phyloP scores from a whole-genome alignment of 129 eudicot genomes.

The Chrysanthemum makinoi region DNA sequence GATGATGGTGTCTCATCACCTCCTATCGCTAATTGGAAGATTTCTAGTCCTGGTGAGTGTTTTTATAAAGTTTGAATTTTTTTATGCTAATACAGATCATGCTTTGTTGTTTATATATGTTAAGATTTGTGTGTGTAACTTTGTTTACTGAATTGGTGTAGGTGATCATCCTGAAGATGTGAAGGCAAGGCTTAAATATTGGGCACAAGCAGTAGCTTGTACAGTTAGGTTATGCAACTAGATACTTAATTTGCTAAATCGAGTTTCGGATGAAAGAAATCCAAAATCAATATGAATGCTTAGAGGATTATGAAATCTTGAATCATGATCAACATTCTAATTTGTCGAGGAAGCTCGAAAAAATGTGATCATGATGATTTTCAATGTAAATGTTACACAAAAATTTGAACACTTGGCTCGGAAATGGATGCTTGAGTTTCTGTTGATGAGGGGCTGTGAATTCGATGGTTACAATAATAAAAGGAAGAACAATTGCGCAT shows the following conservation, averaged over 20 bases:
- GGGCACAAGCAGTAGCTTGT: slow-evolving; percentile 82
- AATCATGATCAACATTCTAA: not conserved
- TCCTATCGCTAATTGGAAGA: slow-evolving; percentile 68
- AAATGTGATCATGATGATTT: not conserved
- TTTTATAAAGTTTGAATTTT: not conserved
- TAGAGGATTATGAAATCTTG: slow-evolving; percentile 17
- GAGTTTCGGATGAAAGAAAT: not conserved
- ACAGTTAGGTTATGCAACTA: slow-evolving; percentile 65
- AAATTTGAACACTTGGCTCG: slow-evolving; percentile 14
- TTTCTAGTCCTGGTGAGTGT: slow-evolving; percentile 69
- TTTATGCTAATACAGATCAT: not conserved
- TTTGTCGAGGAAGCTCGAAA: no score
- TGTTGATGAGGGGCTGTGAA: slow-evolving; percentile 27
- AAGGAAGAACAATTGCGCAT: not conserved
- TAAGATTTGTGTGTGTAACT: slow-evolving; percentile 12
- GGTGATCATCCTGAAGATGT: slow-evolving; percentile 85
- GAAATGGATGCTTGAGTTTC: slow-evolving; percentile 28
- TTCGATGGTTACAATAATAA: slow-evolving; percentile 15
- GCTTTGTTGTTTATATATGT: not conserved
- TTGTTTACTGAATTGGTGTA: slow-evolving; percentile 22
- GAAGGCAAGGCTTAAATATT: slow-evolving; percentile 71
- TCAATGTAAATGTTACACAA: not conserved
- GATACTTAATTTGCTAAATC: not conserved
- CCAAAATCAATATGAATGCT: slow-evolving; percentile 10
- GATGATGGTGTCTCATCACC: slow-evolving; percentile 35